A percentile compares a stretch with the other conserved stretches of the same genome.
Evolutionary conservation across 805 yeast genomes (phyloP).

Genomic region (Torulaspora microellipsoides): DNA sequence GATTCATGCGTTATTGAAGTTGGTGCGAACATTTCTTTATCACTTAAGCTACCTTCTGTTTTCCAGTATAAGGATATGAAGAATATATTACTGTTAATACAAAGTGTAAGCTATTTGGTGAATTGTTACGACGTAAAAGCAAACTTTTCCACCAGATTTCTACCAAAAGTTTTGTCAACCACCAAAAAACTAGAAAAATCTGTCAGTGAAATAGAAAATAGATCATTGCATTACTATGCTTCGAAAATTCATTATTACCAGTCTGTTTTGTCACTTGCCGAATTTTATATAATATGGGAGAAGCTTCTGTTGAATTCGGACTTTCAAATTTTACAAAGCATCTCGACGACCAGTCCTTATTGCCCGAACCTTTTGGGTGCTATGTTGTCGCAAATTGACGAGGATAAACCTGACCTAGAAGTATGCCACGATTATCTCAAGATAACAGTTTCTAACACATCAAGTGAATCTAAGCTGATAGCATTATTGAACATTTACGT

Average conservation of each 20-base stretch:
- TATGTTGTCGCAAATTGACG: constrained; percentile 2
- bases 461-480: constrained; percentile 20
- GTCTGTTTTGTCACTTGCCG: constrained; percentile 14
- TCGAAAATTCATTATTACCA: constrained; percentile 16
- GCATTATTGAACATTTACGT: constrained; percentile 23
- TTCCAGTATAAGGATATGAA: constrained; percentile 29
- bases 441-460: neutral
- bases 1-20: constrained; percentile 12
- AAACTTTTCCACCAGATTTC: constrained; percentile 28
- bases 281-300: constrained; percentile 26
- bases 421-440: constrained; percentile 1
- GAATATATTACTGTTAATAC: constrained; percentile 26
- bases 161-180: constrained; percentile 28
- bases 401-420: neutral
- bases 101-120: constrained; percentile 32
- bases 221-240: constrained; percentile 13
- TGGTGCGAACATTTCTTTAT: constrained; percentile 11
- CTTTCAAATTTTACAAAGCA: constrained; percentile 6
- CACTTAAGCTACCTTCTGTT: constrained; percentile 15
- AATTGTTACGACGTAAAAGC: constrained; percentile 32
- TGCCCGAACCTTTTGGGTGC: constrained; percentile 3
- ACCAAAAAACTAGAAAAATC: constrained; percentile 15
- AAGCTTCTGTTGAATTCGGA: constrained; percentile 12
- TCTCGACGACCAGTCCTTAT: neutral
- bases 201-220: neutral